A percentile compares a stretch with the other conserved stretches of the same genome.
Conservation (phyloP, 148 eudicot genomes). For the Vaccinium corymbosum region DNA sequence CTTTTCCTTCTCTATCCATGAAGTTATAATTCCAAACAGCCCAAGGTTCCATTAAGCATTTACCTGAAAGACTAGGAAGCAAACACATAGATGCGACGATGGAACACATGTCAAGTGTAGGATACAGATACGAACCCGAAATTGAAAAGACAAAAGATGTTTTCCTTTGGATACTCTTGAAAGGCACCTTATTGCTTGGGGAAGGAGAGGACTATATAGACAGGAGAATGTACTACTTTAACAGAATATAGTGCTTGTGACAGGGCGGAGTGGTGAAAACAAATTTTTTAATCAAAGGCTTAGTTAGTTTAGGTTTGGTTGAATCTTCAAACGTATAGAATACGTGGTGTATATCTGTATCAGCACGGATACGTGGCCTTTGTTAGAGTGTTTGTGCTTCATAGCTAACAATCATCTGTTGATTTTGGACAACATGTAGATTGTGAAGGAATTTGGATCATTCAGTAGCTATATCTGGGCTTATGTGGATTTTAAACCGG, state of each 20-base stretch:
- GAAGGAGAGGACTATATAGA: not conserved
- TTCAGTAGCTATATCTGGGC: constrained; percentile 90
- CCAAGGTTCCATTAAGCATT: not conserved
- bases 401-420: not conserved
- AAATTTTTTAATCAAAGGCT: not conserved
- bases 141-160: not conserved
- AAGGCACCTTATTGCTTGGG: not conserved
- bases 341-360: not conserved
- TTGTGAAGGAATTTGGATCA: constrained; percentile 77
- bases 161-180: not conserved
- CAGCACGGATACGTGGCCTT: too few species aligned
- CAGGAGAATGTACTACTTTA: not conserved
- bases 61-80: not conserved
- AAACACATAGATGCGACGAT: not conserved
- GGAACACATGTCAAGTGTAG: not conserved
- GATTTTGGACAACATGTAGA: constrained; percentile 30
- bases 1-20: not conserved
- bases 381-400: not conserved
- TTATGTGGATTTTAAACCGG: constrained; percentile 69
- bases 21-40: not conserved
- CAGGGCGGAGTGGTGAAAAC: not conserved
- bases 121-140: not conserved
- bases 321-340: not conserved
- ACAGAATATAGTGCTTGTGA: not conserved
- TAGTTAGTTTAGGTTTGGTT: not conserved